Evolutionary conservation across 441 rosid genomes (phyloP), one percentile per base, ranked within the genome.

Genomic region (Adansonia rubrostipa): DNA sequence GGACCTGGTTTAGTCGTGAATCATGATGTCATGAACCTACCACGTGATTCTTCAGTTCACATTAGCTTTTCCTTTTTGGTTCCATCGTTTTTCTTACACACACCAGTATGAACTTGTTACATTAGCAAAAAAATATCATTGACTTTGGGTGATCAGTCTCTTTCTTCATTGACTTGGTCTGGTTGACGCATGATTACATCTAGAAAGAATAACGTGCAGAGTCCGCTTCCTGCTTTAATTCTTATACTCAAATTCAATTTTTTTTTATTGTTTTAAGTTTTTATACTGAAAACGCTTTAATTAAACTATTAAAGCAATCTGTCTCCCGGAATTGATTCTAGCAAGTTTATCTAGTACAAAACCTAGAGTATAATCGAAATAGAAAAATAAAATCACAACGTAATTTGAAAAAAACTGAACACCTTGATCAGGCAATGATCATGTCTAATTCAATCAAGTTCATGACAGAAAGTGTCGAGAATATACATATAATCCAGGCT

Each of bases 101-200:
- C 24, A 9, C 19, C 20, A 2, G 7, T n/a, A 15, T 54, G 60
- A 54, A 17, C 19, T 57, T 54, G 65, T 33, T 22, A 11, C 36
- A 2, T 60, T 9, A 7, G 19, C 42, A 36, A 10, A 19, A 50
- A 8, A 28, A 73, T 36, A 57, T 11, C 51, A 71, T 82, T 79
- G 82, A 85, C 89, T 77, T 36, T 75, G 42, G 85, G 82, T 83
- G 85, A 86, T 86, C 67, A 0, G 86, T 79, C 79, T 8, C 77
- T 80, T 48, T 86, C 87, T 60, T 61, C 82, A 60, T 78, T 83
- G 89, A 88, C 92, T 82, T 62, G 74, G 76, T 40, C 84, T 11
- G 1, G 54, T 78, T 78, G 75, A 84, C 83, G 63, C 78, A 75
- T 22, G 57, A 75, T 67, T 56, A 57, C 66, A n/a, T 54, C 22